Evolutionary conservation across 768 basidiomycete species (phyloP).

Genomic region (Cystobasidium tubakii): DNA sequence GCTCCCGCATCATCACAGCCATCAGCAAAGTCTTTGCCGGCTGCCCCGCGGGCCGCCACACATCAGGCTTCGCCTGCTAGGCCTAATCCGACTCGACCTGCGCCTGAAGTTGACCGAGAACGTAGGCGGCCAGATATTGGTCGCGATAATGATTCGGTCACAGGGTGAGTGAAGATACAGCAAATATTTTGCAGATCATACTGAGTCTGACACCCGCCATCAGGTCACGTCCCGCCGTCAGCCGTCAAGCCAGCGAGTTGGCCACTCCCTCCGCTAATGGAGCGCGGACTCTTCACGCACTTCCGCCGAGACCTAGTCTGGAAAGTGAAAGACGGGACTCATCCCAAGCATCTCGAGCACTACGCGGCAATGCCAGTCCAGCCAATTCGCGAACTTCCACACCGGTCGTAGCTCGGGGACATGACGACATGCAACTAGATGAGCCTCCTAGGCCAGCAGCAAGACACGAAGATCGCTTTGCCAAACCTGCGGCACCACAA

Average conservation of each 20-base stretch:
- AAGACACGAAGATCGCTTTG: constrained; percentile 6
- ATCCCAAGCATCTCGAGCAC: not conserved
- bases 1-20: not conserved
- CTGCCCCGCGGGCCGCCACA: not conserved
- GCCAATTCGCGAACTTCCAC: constrained; percentile 26
- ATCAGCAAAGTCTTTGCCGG: not conserved
- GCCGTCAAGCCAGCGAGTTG: not conserved
- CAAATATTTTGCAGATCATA: too few relatives aligned
- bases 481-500: constrained; percentile 3
- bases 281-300: constrained; percentile 5
- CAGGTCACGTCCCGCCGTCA: not conserved
- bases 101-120: not conserved
- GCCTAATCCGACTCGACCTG: not conserved
- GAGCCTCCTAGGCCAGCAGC: not conserved
- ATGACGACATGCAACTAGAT: constrained; percentile 17
- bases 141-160: not conserved
- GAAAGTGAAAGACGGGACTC: constrained; percentile 4
- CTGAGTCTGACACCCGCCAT: not conserved
- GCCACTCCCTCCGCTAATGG: not conserved
- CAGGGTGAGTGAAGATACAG: not conserved
- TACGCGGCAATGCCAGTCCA: not conserved
- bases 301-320: not conserved
- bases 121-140: not conserved
- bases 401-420: constrained; percentile 12
- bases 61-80: not conserved